These are phyloP conservation scores for Tylopilus vinaceipallidus DNA, from an alignment of 768 basidiomycete species.

Conservation along the genomic window DNA sequence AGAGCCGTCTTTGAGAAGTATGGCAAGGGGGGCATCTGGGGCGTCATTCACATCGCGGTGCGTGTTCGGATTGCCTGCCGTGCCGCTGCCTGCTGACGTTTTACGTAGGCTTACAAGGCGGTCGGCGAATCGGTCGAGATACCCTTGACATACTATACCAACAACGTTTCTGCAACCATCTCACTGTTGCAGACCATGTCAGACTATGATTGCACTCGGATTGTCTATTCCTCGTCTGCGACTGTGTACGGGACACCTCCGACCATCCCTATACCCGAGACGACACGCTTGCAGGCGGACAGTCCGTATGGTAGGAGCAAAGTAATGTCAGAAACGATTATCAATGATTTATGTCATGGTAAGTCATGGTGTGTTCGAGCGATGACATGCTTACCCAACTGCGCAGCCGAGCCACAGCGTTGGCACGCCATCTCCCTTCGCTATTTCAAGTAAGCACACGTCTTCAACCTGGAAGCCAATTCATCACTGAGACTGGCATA, in stretches of 20 bases:
- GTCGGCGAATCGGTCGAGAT: conserved; percentile 96
- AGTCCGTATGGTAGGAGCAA: conserved; percentile 98
- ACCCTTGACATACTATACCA: conserved; percentile 89
- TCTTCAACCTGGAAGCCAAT: neutral
- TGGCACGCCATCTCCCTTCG: conserved; percentile 87
- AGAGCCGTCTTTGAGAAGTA: conserved; percentile 80
- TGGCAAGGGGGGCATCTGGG: conserved; percentile 91
- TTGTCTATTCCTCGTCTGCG: conserved; percentile 98
- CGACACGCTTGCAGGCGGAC: conserved; percentile 81
- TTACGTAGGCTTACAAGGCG: conserved; percentile 85
- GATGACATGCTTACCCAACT: conserved; percentile 4
- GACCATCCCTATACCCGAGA: conserved; percentile 90
- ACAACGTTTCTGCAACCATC: conserved; percentile 90
- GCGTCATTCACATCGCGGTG: conserved; percentile 93
- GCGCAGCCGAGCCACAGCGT: conserved; percentile 58
- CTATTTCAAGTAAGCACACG: conserved; percentile 86
- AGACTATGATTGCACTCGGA: conserved; percentile 75
- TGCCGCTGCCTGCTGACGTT: neutral
- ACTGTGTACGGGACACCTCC: conserved; percentile 97
- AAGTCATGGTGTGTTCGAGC: conserved; percentile 24
- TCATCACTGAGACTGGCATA: conserved; percentile 30
- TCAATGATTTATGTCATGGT: conserved; percentile 86
- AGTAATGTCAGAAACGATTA: conserved; percentile 86
- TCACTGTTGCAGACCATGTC: conserved; percentile 84
- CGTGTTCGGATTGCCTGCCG: conserved; percentile 30